phyloP scores from a whole-genome alignment of 2,329 filamentous ascomycete species.

The Aspergillus pseudoglaucus region DNA sequence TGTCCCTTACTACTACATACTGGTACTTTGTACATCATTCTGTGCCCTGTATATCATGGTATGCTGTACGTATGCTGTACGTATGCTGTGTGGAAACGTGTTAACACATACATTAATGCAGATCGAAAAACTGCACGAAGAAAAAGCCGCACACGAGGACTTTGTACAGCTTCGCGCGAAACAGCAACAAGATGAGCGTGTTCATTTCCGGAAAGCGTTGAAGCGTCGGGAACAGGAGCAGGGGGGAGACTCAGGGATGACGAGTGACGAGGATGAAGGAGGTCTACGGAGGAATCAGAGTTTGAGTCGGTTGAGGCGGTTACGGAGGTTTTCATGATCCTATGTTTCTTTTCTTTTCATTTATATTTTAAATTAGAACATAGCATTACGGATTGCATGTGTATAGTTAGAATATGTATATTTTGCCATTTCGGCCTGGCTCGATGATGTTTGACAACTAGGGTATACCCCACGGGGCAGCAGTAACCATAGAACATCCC shows the following conservation, averaged over 20 bases:
- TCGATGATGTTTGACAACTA: too few species aligned
- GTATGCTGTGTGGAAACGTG: not conserved
- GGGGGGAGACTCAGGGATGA: not conserved
- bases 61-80: not conserved
- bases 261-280: not conserved
- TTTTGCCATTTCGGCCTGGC: too few species aligned
- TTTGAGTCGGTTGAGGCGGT: constrained; percentile 6
- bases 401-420: too few species aligned
- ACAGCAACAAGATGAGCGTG: constrained; percentile 27
- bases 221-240: constrained; percentile 11
- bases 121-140: constrained; percentile 25
- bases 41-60: too few species aligned
- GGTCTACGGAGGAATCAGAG: not conserved
- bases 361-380: too few species aligned
- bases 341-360: too few species aligned
- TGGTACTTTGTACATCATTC: not conserved
- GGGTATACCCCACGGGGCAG: too few species aligned
- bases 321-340: not conserved
- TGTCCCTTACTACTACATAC: not conserved
- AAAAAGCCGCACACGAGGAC: constrained; percentile 27
- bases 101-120: constrained; percentile 5
- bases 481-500: too few species aligned
- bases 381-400: too few species aligned
- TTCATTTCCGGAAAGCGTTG: constrained; percentile 30
- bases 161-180: constrained; percentile 25